Evolutionary conservation across 805 yeast species (phyloP).

Genomic region (Lipomyces yamanashiensis): DNA sequence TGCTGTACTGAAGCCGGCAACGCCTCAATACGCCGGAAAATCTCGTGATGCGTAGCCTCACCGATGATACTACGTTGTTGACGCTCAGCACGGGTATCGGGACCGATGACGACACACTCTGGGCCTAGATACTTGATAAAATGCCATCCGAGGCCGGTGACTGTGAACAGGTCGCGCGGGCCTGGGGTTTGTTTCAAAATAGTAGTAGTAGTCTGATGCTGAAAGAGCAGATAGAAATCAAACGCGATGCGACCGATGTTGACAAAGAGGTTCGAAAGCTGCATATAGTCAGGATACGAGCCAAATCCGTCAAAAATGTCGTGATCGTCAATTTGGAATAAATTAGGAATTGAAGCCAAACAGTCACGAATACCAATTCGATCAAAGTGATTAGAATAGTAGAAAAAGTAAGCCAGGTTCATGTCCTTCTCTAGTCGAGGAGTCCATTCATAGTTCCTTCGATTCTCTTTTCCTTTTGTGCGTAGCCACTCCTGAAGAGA

Average conservation of each 20-base stretch:
- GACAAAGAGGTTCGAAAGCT: constrained; percentile 68
- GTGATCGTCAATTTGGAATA: constrained; percentile 92
- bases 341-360: constrained; percentile 78
- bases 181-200: constrained; percentile 29
- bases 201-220: constrained; percentile 70
- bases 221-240: constrained; percentile 87
- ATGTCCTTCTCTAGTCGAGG: constrained; percentile 59
- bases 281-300: constrained; percentile 76
- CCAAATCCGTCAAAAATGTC: constrained; percentile 98
- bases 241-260: constrained; percentile 80
- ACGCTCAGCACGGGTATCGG: constrained; percentile 94
- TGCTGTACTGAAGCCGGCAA: constrained; percentile 66
- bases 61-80: constrained; percentile 61
- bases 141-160: constrained; percentile 72
- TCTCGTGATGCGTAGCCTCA: constrained; percentile 58
- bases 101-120: constrained; percentile 70
- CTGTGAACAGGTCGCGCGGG: constrained; percentile 40
- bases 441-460: constrained; percentile 50
- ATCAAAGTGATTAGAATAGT: constrained; percentile 89
- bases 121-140: constrained; percentile 74
- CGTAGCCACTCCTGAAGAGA: constrained; percentile 61
- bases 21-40: constrained; percentile 70
- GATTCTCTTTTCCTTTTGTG: constrained; percentile 56
- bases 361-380: constrained; percentile 76
- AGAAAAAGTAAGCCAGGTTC: constrained; percentile 67